Evolutionary conservation across 2,329 filamentous ascomycete species (phyloP).

Genomic region (Ascomycota sp.): DNA sequence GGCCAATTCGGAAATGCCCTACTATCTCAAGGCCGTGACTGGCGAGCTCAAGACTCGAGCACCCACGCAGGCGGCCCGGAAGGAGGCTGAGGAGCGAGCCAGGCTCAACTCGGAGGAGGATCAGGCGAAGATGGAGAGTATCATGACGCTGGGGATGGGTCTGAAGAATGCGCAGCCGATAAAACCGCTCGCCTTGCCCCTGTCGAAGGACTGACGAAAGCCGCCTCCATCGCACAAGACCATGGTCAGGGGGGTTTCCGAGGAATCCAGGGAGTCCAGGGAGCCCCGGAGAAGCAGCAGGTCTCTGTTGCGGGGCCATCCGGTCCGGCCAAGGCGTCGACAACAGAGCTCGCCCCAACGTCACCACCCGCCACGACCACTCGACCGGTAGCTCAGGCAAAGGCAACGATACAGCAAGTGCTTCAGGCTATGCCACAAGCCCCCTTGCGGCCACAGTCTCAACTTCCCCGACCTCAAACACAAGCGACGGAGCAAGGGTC

Average conservation of each 20-base stretch:
- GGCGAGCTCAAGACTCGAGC: conserved; percentile 76
- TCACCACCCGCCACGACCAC: no score
- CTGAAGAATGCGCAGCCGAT: conserved; percentile 18
- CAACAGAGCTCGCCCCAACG: no score
- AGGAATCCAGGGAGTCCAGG: no score
- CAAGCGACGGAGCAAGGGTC: not conserved
- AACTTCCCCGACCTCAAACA: conserved; percentile 11
- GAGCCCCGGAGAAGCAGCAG: no score
- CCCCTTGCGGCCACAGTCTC: conserved; percentile 8
- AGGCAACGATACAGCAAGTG: conserved; percentile 11
- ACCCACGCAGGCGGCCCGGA: conserved; percentile 50
- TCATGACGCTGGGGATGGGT: conserved; percentile 32
- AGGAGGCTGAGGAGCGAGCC: conserved; percentile 44
- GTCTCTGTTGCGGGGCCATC: no score
- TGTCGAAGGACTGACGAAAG: no score
- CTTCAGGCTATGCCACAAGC: conserved; percentile 10
- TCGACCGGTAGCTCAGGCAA: conserved; percentile 3
- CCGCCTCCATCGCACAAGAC: no score
- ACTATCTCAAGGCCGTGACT: conserved; percentile 71
- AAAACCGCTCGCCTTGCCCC: no score
- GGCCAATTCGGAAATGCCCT: conserved; percentile 76
- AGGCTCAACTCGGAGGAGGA: conserved; percentile 38
- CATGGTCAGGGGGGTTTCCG: no score
- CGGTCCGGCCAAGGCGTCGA: no score
- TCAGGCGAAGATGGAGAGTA: conserved; percentile 37